Evolutionary conservation across 345 rosid genomes (phyloP).

Genomic region (Salix exigua): DNA sequence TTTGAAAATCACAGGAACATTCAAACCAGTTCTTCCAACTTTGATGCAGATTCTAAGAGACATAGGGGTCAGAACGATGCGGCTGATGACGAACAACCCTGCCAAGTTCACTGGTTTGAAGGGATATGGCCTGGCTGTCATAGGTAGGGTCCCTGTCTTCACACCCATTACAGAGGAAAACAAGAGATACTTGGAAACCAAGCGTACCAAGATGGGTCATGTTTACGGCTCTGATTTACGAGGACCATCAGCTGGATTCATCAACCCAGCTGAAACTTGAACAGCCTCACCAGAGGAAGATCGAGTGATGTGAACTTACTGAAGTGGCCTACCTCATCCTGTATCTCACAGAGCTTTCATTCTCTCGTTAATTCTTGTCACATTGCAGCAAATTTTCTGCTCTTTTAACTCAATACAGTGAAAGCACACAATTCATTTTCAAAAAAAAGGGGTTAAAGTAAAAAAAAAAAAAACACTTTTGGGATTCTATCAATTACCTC

Average conservation of each 20-base stretch:
- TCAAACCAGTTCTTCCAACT: not conserved
- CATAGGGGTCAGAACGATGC: constrained; percentile 71
- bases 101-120: constrained; percentile 82
- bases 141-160: constrained; percentile 73
- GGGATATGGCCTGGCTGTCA: constrained; percentile 80
- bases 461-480: not conserved
- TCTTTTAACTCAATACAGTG: not conserved
- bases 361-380: not conserved
- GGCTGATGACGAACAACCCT: constrained; percentile 88
- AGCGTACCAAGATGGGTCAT: constrained; percentile 83
- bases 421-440: constrained; percentile 3
- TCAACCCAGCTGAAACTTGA: constrained; percentile 15
- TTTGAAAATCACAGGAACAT: too few relatives aligned
- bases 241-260: constrained; percentile 43
- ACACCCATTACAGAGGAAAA: constrained; percentile 82
- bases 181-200: constrained; percentile 73
- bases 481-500: too few relatives aligned
- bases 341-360: too few relatives aligned
- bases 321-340: not conserved
- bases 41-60: constrained; percentile 64
- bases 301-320: too few relatives aligned
- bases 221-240: constrained; percentile 66
- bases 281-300: constrained; percentile 11
- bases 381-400: not conserved
- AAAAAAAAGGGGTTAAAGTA: not conserved